Conservation (phyloP, 495 filamentous ascomycete species). For the Neurospora terricola region DNA sequence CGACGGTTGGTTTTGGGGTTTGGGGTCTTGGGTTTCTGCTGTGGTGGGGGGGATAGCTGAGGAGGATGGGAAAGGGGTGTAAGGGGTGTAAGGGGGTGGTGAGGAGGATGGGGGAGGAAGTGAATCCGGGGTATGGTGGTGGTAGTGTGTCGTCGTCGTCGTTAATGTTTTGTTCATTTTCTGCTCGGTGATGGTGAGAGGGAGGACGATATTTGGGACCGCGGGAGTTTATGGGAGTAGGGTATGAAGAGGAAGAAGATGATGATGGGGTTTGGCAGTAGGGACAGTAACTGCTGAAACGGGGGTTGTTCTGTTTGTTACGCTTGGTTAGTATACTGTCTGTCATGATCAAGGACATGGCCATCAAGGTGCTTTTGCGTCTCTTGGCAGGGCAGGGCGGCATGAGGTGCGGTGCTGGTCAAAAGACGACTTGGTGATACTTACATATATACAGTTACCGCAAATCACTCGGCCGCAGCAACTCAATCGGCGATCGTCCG, state of each 20-base stretch:
- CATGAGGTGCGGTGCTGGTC: no score
- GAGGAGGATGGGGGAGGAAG: constrained; percentile 26
- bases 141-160: constrained; percentile 24
- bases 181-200: constrained; percentile 18
- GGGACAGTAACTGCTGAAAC: constrained; percentile 60
- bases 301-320: constrained; percentile 44
- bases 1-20: not conserved
- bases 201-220: constrained; percentile 6
- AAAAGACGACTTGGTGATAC: no score
- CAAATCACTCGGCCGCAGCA: constrained; percentile 65
- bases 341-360: not conserved
- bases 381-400: not conserved
- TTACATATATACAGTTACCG: constrained; percentile 52
- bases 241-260: constrained; percentile 16
- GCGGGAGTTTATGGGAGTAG: constrained; percentile 22
- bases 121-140: constrained; percentile 36
- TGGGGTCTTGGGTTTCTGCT: not conserved
- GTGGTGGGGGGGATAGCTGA: not conserved
- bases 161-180: constrained; percentile 28
- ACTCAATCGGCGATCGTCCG: constrained; percentile 39
- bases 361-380: not conserved
- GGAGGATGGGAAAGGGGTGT: constrained; percentile 9
- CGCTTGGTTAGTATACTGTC: not conserved
- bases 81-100: constrained; percentile 22
- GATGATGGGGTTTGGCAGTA: constrained; percentile 43